Conservation (phyloP, 1,284 basidiomycete species). For the Puccinia triticina region DNA sequence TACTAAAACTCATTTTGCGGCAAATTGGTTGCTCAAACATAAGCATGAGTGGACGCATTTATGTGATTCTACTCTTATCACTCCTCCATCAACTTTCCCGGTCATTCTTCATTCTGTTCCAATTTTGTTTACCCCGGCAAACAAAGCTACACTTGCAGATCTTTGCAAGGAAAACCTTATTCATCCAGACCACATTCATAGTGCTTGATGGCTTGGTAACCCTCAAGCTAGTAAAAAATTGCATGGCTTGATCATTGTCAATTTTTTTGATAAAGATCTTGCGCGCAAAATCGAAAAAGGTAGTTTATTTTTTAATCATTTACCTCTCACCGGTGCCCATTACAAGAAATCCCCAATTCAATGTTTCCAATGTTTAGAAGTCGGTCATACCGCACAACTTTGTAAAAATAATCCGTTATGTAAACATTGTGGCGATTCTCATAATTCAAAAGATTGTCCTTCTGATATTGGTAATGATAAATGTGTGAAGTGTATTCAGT, state of each 20-base stretch:
- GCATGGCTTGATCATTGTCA: slow-evolving; percentile 4
- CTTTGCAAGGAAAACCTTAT: not conserved
- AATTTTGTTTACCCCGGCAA: not conserved
- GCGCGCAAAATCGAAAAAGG: slow-evolving; percentile 17
- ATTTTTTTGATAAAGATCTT: not conserved
- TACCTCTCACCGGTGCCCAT: not conserved
- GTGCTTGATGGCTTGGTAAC: not conserved
- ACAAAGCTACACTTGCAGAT: not conserved
- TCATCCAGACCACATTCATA: not conserved
- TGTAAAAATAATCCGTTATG: slow-evolving; percentile 7
- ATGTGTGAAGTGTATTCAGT: no score
- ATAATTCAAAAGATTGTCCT: slow-evolving; percentile 13
- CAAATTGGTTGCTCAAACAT: no score
- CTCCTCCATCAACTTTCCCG: not conserved
- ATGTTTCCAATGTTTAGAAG: slow-evolving; percentile 21
- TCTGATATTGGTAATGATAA: no score
- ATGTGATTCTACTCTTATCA: not conserved
- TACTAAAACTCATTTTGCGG: no score
- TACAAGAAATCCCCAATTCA: not conserved
- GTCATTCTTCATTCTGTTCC: not conserved
- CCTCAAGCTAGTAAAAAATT: not conserved
- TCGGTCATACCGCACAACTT: not conserved
- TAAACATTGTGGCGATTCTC: slow-evolving; percentile 11
- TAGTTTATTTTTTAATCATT: not conserved
- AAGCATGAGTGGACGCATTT: no score